Conservation (phyloP, 148 eudicot genomes). For the Rhododendron henanense region DNA sequence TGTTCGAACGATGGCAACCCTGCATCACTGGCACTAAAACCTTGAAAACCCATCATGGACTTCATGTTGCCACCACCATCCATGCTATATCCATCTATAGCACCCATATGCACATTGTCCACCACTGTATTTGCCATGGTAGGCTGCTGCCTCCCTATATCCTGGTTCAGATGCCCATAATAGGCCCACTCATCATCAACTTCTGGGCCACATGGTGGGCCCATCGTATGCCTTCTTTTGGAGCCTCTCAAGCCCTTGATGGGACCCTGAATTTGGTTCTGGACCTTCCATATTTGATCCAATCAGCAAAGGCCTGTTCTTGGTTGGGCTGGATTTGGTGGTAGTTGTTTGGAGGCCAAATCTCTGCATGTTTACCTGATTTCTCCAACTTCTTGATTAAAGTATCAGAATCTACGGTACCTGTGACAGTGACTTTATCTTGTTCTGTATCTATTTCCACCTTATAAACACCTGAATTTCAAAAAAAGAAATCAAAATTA, state of each 20-base stretch:
- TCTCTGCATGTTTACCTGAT: conserved; percentile 71
- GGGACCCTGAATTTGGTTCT: conserved; percentile 13
- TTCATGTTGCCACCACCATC: conserved; percentile 22
- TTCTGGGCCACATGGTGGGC: background rate
- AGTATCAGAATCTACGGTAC: conserved; percentile 38
- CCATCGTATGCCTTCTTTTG: background rate
- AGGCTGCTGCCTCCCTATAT: background rate
- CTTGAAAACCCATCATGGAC: conserved; percentile 24
- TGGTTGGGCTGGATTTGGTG: conserved; percentile 20
- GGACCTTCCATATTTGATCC: conserved; percentile 12
- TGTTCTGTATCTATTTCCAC: conserved; percentile 52
- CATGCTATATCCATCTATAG: background rate
- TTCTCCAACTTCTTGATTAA: conserved; percentile 63
- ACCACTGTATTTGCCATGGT: background rate
- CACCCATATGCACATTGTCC: conserved; percentile 6
- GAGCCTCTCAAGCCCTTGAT: conserved; percentile 9
- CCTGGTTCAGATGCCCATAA: conserved; percentile 6
- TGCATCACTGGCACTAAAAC: conserved; percentile 5
- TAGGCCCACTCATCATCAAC: background rate
- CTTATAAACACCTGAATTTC: conserved; percentile 48
- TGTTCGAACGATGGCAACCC: conserved; percentile 25
- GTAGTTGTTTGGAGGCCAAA: conserved; percentile 31
- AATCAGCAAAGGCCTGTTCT: background rate
- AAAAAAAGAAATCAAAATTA: background rate
- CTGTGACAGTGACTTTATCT: conserved; percentile 49